Evolutionary conservation across 768 basidiomycete species (phyloP).

Genomic region (Tulasnella sp.): DNA sequence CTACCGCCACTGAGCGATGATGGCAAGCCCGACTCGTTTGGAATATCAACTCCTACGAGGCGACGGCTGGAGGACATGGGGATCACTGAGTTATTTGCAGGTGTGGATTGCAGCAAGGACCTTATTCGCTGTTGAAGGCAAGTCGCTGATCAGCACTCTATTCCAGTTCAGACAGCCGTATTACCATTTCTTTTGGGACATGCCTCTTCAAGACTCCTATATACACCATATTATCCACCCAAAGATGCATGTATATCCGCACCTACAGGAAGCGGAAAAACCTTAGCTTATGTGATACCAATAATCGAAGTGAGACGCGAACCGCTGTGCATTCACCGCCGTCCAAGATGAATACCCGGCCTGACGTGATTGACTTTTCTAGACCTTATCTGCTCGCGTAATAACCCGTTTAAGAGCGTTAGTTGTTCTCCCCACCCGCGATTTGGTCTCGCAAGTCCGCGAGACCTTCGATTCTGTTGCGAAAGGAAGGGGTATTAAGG

Average conservation of each 20-base stretch:
- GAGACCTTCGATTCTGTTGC: conserved; percentile 81
- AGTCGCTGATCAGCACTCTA: not conserved
- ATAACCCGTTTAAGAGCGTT: conserved; percentile 81
- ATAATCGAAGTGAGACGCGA: conserved; percentile 60
- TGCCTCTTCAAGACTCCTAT: conserved; percentile 36
- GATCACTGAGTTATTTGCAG: conserved; percentile 80
- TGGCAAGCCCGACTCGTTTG: conserved; percentile 25
- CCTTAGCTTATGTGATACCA: conserved; percentile 88
- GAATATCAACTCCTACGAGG: conserved; percentile 48
- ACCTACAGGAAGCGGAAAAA: conserved; percentile 97
- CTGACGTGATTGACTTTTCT: not conserved
- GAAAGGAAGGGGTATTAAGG: conserved; percentile 81
- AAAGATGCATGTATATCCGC: conserved; percentile 89
- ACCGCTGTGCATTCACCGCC: not conserved
- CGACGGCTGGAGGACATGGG: conserved; percentile 62
- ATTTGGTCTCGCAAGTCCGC: conserved; percentile 81
- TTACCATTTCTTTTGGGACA: conserved; percentile 64
- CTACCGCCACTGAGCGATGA: conserved; percentile 29
- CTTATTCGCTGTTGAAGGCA: not conserved
- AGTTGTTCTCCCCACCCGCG: conserved; percentile 84
- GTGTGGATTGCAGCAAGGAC: conserved; percentile 32
- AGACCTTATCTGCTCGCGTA: conserved; percentile 62
- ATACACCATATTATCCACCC: conserved; percentile 53
- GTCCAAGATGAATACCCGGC: not conserved
- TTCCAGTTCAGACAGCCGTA: conserved; percentile 75